These are phyloP conservation scores for Acorus gramineus DNA, from an alignment of 106 monocot species.

Conservation along the genomic window DNA sequence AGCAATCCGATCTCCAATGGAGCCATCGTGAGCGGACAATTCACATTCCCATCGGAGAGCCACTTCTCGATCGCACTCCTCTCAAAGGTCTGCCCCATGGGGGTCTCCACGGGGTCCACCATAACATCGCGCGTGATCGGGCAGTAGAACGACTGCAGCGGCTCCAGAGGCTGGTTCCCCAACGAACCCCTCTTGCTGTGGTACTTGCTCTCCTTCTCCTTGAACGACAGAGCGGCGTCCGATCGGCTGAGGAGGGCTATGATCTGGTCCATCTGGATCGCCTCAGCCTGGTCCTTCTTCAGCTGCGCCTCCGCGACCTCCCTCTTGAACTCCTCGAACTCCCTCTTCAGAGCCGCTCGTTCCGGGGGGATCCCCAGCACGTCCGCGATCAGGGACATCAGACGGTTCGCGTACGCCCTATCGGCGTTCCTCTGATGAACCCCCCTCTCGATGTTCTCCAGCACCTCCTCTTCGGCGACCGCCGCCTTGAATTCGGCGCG, in stretches of 20 bases:
- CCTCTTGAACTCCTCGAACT: slow-evolving; percentile 15
- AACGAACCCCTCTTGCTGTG: slow-evolving; percentile 13
- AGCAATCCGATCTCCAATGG: slow-evolving; percentile 4
- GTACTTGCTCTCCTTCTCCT: slow-evolving; percentile 24
- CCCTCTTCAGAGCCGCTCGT: slow-evolving; percentile 1
- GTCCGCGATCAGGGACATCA: slow-evolving; percentile 19
- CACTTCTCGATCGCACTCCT: slow-evolving; percentile 24
- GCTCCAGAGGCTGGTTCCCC: slow-evolving; percentile 17
- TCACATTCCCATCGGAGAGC: slow-evolving; percentile 20
- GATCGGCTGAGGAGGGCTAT: slow-evolving; percentile 8
- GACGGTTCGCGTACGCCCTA: slow-evolving; percentile 15
- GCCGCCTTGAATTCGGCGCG: slow-evolving; percentile 5
- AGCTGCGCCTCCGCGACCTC: slow-evolving; percentile 8
- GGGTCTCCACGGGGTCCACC: slow-evolving; percentile 26
- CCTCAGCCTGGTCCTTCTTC: slow-evolving; percentile 14
- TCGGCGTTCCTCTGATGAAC: slow-evolving; percentile 7
- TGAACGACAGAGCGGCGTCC: slow-evolving; percentile 9
- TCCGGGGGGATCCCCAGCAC: slow-evolving; percentile 7
- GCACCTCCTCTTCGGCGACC: slow-evolving; percentile 7
- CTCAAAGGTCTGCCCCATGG: slow-evolving; percentile 27
- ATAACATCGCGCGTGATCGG: slow-evolving; percentile 24
- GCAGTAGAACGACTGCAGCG: slow-evolving; percentile 26
- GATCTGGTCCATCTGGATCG: slow-evolving; percentile 29
- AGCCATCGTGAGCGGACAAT: slow-evolving; percentile 22
- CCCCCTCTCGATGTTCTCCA: slow-evolving; percentile 8